Percentiles rank a stretch among this genome's conserved stretches.
These are phyloP conservation scores for Gleditsia sinensis DNA, from an alignment of 306 rosid species.

Conservation along the genomic window DNA sequence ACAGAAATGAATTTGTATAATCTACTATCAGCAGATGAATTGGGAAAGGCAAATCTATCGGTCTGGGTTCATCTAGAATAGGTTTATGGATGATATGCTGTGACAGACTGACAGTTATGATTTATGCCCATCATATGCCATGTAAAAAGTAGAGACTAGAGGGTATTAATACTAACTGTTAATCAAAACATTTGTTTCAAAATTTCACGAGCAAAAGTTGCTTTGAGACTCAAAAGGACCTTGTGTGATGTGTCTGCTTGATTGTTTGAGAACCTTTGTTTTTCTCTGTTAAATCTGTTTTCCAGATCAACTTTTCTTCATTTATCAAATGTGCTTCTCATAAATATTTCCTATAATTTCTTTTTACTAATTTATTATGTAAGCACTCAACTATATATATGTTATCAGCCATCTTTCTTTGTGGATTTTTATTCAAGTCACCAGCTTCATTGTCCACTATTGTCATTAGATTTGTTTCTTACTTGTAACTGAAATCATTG, in stretches of 20 bases:
- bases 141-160: not conserved
- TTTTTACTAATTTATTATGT: not conserved
- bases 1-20: not conserved
- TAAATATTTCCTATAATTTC: not conserved
- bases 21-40: not conserved
- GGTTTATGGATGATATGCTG: not conserved
- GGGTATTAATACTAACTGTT: not conserved
- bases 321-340: slow-evolving; percentile 6
- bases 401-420: slow-evolving; percentile 7
- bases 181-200: not conserved
- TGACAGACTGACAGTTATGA: not conserved
- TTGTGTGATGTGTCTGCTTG: not conserved
- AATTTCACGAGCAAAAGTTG: not conserved
- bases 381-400: not conserved
- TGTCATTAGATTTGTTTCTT: slow-evolving; percentile 22
- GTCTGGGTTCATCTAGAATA: not conserved
- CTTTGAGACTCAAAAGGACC: not conserved
- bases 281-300: slow-evolving; percentile 8
- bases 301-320: not conserved
- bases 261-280: not conserved
- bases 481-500: slow-evolving; percentile 10
- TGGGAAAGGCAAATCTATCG: slow-evolving; percentile 10
- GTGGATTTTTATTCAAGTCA: slow-evolving; percentile 6
- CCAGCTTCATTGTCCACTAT: slow-evolving; percentile 1
- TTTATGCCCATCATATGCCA: not conserved